Conservation (phyloP, 1,284 basidiomycete genomes). For the Spongiforma sp. region DNA sequence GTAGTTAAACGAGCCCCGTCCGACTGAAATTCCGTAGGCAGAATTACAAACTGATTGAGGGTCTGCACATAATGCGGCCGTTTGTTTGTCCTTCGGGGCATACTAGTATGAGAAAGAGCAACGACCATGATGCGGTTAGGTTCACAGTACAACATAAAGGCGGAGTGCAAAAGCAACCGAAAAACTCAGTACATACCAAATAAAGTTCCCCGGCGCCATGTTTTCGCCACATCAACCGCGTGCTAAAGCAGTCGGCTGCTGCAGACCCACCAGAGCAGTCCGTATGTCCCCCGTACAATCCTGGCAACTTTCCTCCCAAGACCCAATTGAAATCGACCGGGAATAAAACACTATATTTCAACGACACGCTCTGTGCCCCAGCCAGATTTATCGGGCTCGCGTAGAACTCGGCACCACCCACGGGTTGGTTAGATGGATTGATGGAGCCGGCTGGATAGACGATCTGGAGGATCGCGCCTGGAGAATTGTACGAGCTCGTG, state of each 20-base stretch:
- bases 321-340: constrained; percentile 70
- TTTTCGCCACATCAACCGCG: constrained; percentile 75
- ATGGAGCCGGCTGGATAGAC: too few species aligned
- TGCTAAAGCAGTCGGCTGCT: constrained; percentile 72
- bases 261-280: constrained; percentile 72
- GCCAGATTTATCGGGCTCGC: constrained; percentile 59
- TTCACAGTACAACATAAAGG: too few species aligned
- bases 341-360: constrained; percentile 71
- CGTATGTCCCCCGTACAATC: constrained; percentile 69
- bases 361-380: constrained; percentile 54
- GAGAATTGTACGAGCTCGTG: too few species aligned
- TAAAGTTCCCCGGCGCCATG: constrained; percentile 72
- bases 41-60: constrained; percentile 65
- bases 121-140: not conserved
- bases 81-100: constrained; percentile 65
- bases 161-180: not conserved
- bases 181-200: constrained; percentile 51
- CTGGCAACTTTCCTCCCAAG: constrained; percentile 73
- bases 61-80: constrained; percentile 58
- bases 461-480: too few species aligned
- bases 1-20: constrained; percentile 76
- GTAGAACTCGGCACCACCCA: constrained; percentile 75
- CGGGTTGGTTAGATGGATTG: constrained; percentile 61
- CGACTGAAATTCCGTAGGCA: constrained; percentile 73
- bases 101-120: constrained; percentile 50